phyloP scores from a whole-genome alignment of 306 rosid genomes.

The Prunus campanulata region DNA sequence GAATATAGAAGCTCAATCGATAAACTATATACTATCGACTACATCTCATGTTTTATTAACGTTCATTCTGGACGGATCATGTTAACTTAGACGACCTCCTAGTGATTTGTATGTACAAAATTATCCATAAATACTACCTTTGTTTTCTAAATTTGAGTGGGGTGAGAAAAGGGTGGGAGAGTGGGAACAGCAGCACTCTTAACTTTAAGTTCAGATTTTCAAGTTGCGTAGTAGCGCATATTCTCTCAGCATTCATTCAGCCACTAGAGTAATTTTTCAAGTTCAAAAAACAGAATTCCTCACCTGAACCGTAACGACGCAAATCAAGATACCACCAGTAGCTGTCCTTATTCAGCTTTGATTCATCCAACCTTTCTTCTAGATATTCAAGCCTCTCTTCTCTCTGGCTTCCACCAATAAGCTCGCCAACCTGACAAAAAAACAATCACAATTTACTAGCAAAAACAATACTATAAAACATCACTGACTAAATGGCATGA shows the following conservation, averaged over 20 bases:
- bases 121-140: too few relatives aligned
- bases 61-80: too few relatives aligned
- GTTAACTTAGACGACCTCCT: too few relatives aligned
- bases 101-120: too few relatives aligned
- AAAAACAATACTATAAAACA: neutral
- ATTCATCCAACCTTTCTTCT: conserved; percentile 82
- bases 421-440: conserved; percentile 78
- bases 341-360: conserved; percentile 73
- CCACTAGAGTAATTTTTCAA: neutral
- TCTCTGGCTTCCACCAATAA: conserved; percentile 97
- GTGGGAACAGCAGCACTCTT: neutral
- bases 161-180: neutral
- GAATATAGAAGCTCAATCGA: neutral
- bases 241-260: neutral
- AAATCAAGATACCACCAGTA: conserved; percentile 99
- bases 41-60: neutral
- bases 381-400: conserved; percentile 85
- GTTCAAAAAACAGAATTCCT: conserved; percentile 18
- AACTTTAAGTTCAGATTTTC: neutral
- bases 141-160: too few relatives aligned
- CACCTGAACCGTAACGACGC: conserved; percentile 98
- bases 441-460: neutral
- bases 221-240: neutral
- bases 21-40: neutral
- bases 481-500: neutral